A percentile compares a stretch with the other conserved stretches of the same genome.
phyloP scores from a whole-genome alignment of 306 rosid genomes.

The Castanospermum australe region DNA sequence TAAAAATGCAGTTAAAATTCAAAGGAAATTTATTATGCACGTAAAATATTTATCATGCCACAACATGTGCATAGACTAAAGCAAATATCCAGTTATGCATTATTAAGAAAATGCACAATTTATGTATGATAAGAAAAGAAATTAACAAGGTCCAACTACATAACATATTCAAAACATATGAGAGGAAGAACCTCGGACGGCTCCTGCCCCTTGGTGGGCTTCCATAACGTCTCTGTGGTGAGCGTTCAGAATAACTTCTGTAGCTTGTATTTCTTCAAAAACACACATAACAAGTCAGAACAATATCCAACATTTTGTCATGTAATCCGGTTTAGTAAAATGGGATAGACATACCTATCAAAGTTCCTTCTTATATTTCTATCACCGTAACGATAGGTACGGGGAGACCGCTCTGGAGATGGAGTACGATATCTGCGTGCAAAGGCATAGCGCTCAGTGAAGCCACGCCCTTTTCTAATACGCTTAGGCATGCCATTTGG shows the following conservation, averaged over 20 bases:
- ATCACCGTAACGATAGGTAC: slow-evolving; percentile 51
- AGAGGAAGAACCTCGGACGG: slow-evolving; percentile 68
- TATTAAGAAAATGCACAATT: background rate
- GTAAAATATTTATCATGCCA: slow-evolving; percentile 5
- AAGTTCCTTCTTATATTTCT: slow-evolving; percentile 62
- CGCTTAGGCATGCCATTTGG: slow-evolving; percentile 86
- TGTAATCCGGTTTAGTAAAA: slow-evolving; percentile 6
- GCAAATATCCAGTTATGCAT: background rate
- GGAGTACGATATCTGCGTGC: slow-evolving; percentile 95
- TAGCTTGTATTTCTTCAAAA: slow-evolving; percentile 67
- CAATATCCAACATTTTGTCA: background rate
- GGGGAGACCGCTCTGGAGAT: slow-evolving; percentile 68
- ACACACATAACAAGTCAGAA: slow-evolving; percentile 32
- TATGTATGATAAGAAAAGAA: background rate
- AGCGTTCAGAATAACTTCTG: slow-evolving; percentile 59
- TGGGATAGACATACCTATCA: slow-evolving; percentile 57
- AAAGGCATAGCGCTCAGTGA: slow-evolving; percentile 84
- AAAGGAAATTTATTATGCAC: background rate
- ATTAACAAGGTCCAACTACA: background rate
- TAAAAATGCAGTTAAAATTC: background rate
- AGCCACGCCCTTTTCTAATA: slow-evolving; percentile 94
- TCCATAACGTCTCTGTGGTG: slow-evolving; percentile 61
- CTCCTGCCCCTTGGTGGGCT: slow-evolving; percentile 74
- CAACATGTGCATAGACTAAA: background rate
- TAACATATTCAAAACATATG: background rate